phyloP scores from a whole-genome alignment of 257 asterid genomes.

The Solanum ossicruentum region DNA sequence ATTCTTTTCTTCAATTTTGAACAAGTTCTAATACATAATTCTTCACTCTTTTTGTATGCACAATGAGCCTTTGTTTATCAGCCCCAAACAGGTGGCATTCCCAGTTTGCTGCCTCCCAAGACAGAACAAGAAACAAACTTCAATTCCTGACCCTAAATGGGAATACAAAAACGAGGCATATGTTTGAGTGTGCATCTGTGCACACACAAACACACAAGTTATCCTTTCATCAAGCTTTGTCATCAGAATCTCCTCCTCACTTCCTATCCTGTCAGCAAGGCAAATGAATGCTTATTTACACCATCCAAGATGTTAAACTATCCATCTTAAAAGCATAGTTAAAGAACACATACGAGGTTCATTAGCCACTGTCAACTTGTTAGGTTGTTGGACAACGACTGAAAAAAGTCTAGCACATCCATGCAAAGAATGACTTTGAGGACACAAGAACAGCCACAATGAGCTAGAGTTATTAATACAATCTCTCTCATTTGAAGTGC shows the following conservation, averaged over 20 bases:
- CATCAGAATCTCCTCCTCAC: neutral
- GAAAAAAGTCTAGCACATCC: neutral
- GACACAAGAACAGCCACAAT: neutral
- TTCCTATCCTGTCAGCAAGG: neutral
- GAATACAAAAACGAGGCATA: neutral
- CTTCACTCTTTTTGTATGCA: neutral
- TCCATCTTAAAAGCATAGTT: neutral
- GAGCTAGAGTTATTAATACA: neutral
- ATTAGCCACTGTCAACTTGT: neutral
- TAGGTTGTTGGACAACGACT: neutral
- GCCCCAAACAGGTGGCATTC: neutral
- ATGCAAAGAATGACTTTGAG: neutral
- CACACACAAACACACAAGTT: neutral
- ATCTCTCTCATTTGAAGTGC: neutral
- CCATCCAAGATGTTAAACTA: neutral
- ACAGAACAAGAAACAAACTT: neutral
- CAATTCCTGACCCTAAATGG: neutral
- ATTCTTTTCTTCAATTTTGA: neutral
- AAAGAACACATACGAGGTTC: neutral
- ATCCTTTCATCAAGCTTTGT: neutral
- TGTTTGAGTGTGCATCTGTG: neutral
- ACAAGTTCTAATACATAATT: neutral
- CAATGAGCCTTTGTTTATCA: neutral
- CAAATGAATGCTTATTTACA: neutral
- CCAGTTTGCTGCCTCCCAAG: neutral